Percentiles rank a stretch among this genome's conserved stretches.
These are phyloP conservation scores for Monilinia vaccinii-corymbosi DNA, from an alignment of 2,329 filamentous ascomycete species.

Conservation along the genomic window DNA sequence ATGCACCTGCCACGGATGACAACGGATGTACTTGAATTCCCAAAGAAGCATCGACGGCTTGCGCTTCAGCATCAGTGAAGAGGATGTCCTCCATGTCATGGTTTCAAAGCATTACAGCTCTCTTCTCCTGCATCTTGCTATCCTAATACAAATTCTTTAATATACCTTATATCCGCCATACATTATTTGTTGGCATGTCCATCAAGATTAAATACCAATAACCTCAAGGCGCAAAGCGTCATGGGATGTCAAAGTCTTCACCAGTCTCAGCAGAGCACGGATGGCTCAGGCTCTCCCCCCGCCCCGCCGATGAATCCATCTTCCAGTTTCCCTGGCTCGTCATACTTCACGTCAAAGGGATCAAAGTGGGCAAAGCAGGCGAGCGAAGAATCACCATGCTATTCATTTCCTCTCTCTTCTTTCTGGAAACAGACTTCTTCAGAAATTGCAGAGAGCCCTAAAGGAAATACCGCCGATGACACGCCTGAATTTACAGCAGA, in stretches of 20 bases:
- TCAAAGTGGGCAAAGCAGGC: neutral
- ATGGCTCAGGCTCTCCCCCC: neutral
- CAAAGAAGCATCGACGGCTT: neutral
- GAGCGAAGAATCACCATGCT: neutral
- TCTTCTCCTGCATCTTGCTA: neutral
- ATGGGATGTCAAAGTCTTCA: neutral
- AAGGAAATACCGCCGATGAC: neutral
- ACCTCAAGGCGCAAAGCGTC: neutral
- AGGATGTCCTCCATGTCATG: neutral
- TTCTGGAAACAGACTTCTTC: slow-evolving; percentile 1
- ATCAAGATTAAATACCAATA: neutral
- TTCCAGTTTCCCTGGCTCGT: neutral
- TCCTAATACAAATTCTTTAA: neutral
- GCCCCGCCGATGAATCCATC: neutral
- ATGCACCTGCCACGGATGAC: neutral
- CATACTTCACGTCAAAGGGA: neutral
- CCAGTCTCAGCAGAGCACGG: neutral
- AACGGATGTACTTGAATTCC: neutral
- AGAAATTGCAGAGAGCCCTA: neutral
- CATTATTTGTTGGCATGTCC: neutral
- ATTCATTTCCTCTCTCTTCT: neutral
- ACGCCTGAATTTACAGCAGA: neutral
- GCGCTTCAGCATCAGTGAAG: neutral
- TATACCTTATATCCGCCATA: neutral
- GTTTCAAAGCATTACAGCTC: neutral